Evolutionary conservation across 2,329 filamentous ascomycete species (phyloP).

Genomic region (Hirsutella thompsonii): DNA sequence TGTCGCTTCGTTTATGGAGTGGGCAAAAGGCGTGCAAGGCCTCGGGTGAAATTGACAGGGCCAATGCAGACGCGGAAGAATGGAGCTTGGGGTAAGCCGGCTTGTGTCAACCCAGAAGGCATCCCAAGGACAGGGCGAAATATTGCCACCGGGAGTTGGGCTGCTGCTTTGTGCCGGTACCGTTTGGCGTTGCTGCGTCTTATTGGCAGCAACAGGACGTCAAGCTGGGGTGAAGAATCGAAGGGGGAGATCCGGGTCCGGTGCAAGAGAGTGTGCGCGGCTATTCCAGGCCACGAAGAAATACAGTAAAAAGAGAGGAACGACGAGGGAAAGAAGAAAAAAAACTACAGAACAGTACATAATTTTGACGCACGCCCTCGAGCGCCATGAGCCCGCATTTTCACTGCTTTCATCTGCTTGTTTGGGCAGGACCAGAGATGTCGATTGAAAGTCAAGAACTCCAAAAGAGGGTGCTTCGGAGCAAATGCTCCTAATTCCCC

Average conservation of each 20-base stretch:
- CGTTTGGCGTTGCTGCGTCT: not conserved
- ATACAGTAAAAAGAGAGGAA: not conserved
- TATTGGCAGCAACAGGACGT: not conserved
- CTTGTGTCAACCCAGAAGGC: not conserved
- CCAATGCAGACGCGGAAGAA: not conserved
- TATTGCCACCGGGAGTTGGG: not conserved
- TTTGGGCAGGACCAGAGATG: slow-evolving; percentile 2
- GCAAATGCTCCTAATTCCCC: slow-evolving; percentile 3
- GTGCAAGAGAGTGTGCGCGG: not conserved
- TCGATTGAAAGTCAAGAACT: slow-evolving; percentile 1
- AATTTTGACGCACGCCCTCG: not conserved
- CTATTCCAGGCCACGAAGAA: too few species aligned
- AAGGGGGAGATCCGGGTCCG: not conserved
- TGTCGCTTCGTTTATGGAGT: not conserved
- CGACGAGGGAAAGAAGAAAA: not conserved
- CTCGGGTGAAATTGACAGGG: not conserved
- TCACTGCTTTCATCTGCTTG: too few species aligned
- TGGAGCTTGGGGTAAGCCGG: not conserved
- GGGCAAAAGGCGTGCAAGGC: not conserved
- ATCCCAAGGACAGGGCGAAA: not conserved
- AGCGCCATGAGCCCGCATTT: slow-evolving; percentile 1
- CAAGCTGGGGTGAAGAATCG: not conserved
- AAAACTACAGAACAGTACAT: not conserved
- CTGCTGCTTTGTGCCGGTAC: not conserved
- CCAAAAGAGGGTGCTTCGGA: slow-evolving; percentile 3